Evolutionary conservation across 169 alveolate genomes (phyloP).

Genomic region (Plasmodium reichenowi): DNA sequence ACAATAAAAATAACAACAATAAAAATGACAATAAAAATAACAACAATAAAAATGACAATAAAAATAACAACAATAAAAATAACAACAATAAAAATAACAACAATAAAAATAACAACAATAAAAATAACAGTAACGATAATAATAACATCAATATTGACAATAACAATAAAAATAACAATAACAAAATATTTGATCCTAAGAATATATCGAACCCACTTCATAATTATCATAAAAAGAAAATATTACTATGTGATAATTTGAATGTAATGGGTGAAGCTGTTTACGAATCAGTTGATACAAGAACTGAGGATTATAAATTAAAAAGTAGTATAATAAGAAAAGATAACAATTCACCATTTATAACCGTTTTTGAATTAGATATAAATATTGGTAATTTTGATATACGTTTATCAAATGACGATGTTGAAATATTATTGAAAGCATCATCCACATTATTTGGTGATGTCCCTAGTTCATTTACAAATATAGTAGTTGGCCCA

Average conservation of each 20-base stretch:
- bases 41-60: no score
- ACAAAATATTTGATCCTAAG: not conserved
- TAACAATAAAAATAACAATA: not conserved
- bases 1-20: not conserved
- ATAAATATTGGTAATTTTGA: conserved; percentile 73
- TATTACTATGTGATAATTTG: conserved; percentile 68
- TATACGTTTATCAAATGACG: conserved; percentile 72
- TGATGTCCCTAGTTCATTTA: conserved; percentile 59
- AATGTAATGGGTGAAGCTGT: conserved; percentile 75
- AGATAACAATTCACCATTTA: conserved; percentile 20
- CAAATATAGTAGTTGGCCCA: conserved; percentile 18
- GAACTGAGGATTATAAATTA: conserved; percentile 34
- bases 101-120: not conserved
- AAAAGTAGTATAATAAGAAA: conserved; percentile 21
- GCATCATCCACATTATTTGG: conserved; percentile 75
- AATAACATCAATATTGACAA: no score
- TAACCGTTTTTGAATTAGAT: conserved; percentile 62
- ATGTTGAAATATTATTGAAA: conserved; percentile 64
- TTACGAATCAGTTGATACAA: conserved; percentile 72
- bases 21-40: no score
- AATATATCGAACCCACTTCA: conserved; percentile 50
- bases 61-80: not conserved
- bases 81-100: not conserved
- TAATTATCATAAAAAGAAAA: conserved; percentile 62
- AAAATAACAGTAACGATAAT: not conserved